A percentile compares a stretch with the other conserved stretches of the same genome.
Evolutionary conservation across 2,329 filamentous ascomycete genomes (phyloP).

Genomic region (Venturia aucupariae): DNA sequence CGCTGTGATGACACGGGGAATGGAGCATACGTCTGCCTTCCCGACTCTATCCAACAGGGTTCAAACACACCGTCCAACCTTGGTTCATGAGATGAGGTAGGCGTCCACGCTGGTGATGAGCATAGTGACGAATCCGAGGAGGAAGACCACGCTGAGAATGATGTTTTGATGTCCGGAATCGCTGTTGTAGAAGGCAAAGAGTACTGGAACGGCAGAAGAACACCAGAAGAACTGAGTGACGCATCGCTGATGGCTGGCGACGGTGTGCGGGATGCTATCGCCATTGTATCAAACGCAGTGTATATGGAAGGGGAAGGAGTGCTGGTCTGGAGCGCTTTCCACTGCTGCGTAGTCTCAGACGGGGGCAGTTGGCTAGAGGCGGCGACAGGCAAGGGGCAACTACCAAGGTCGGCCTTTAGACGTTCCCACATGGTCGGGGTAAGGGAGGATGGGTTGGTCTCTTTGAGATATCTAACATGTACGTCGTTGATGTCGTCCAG

Average conservation of each 20-base stretch:
- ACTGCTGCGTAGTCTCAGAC: background rate
- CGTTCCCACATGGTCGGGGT: background rate
- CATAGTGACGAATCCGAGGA: background rate
- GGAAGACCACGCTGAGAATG: background rate
- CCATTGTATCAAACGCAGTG: background rate
- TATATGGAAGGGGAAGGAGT: background rate
- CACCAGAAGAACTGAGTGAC: background rate
- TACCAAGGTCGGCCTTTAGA: background rate
- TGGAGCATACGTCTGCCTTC: background rate
- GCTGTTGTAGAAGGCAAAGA: background rate
- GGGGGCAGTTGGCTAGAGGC: background rate
- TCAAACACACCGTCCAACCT: background rate
- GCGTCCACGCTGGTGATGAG: slow-evolving; percentile 1
- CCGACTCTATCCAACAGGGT: background rate
- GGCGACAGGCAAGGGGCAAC: background rate
- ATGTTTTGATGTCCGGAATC: background rate
- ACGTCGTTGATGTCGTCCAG: slow-evolving; percentile 3
- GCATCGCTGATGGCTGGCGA: background rate
- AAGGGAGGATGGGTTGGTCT: background rate
- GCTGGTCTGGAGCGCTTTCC: background rate
- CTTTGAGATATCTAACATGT: background rate
- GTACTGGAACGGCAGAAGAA: background rate
- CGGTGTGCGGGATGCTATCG: background rate
- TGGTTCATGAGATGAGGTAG: background rate
- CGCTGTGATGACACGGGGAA: background rate